Conservation (phyloP, 2,329 filamentous ascomycete genomes). For the Talaromyces sp. region DNA sequence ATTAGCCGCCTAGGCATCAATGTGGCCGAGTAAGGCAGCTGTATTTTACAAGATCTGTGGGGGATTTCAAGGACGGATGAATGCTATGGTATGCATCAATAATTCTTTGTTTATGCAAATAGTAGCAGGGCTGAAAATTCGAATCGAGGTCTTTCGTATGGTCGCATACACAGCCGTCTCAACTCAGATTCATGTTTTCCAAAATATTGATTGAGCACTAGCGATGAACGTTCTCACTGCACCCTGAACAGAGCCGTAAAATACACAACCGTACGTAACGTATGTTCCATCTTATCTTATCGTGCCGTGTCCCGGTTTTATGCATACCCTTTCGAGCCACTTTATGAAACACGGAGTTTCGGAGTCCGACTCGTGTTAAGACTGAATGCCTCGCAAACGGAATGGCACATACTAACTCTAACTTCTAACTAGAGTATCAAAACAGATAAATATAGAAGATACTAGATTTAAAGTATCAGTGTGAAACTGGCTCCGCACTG, state of each 20-base stretch:
- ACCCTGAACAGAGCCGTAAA: neutral
- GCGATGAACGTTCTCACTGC: neutral
- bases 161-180: neutral
- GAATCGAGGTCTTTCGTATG: neutral
- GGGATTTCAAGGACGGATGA: neutral
- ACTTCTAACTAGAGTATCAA: neutral
- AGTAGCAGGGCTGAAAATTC: neutral
- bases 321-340: neutral
- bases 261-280: neutral
- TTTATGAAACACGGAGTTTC: neutral
- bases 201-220: neutral
- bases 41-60: neutral
- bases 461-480: neutral
- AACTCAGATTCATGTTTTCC: neutral
- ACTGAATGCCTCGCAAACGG: neutral
- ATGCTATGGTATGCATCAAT: neutral
- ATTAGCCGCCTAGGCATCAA: neutral
- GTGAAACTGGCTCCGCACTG: neutral
- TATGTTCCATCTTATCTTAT: constrained; percentile 2
- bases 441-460: neutral
- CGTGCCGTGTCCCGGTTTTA: constrained; percentile 4
- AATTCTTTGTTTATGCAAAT: neutral
- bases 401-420: neutral
- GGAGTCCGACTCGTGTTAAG: neutral
- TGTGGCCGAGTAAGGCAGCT: neutral